Evolutionary conservation across 805 yeast species (phyloP).

Genomic region (Kuraishia floccosa): DNA sequence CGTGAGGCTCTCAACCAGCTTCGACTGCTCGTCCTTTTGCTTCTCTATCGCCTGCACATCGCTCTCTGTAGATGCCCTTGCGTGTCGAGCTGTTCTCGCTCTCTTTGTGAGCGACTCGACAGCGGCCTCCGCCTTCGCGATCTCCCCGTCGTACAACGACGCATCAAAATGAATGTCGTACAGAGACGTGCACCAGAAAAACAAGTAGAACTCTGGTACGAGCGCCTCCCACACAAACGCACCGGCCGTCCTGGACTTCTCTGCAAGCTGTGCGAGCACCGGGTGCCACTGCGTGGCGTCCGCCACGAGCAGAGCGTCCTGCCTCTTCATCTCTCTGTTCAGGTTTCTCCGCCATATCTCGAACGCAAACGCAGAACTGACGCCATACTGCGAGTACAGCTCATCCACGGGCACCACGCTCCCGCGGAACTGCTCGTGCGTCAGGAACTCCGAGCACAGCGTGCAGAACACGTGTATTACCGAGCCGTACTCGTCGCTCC

Average conservation of each 20-base stretch:
- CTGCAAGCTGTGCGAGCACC: background rate
- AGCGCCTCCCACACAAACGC: slow-evolving; percentile 15
- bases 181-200: slow-evolving; percentile 66
- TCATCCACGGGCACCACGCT: slow-evolving; percentile 28
- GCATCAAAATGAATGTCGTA: slow-evolving; percentile 56
- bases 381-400: slow-evolving; percentile 27
- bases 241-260: background rate
- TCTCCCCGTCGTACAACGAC: slow-evolving; percentile 36
- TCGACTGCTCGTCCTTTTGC: slow-evolving; percentile 14
- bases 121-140: slow-evolving; percentile 23
- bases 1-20: slow-evolving; percentile 17
- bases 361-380: slow-evolving; percentile 57
- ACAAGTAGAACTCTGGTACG: slow-evolving; percentile 31
- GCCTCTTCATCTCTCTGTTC: slow-evolving; percentile 1
- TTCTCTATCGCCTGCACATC: slow-evolving; percentile 14
- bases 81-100: slow-evolving; percentile 17
- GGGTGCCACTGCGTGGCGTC: background rate
- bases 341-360: slow-evolving; percentile 56
- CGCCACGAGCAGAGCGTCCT: background rate
- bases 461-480: slow-evolving; percentile 58
- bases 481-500: slow-evolving; percentile 60
- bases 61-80: slow-evolving; percentile 11
- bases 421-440: slow-evolving; percentile 17
- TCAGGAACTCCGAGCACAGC: slow-evolving; percentile 40
- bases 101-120: slow-evolving; percentile 24